Evolutionary conservation across 2,329 filamentous ascomycete species (phyloP).

Genomic region (Chrysoporthe austroafricana): DNA sequence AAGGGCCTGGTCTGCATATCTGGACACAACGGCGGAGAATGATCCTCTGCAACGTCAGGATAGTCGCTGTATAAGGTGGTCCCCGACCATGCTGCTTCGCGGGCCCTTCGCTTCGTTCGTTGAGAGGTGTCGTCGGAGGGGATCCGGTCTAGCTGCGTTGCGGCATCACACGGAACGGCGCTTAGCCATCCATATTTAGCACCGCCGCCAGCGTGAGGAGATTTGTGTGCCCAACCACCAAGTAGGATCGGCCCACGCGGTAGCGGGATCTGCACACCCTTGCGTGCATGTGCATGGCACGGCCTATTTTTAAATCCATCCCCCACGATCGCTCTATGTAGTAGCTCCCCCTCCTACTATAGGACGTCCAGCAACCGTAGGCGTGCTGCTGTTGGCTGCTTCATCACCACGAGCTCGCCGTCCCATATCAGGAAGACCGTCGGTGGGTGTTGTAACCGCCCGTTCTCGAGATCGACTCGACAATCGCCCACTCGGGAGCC

Average conservation of each 20-base stretch:
- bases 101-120: neutral
- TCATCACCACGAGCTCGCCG: neutral
- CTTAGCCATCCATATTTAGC: conserved; percentile 7
- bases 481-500: neutral
- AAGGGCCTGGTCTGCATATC: neutral
- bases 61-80: neutral
- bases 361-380: neutral
- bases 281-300: neutral
- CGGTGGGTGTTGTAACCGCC: conserved; percentile 2
- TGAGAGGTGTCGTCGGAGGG: neutral
- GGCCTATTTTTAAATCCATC: conserved; percentile 1
- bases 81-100: neutral
- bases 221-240: neutral
- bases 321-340: neutral
- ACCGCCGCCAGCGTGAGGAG: neutral
- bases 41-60: neutral
- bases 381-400: neutral
- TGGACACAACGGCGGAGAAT: neutral
- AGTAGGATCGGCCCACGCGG: neutral
- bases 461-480: neutral
- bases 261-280: neutral
- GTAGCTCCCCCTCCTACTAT: neutral
- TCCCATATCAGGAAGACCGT: neutral
- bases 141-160: neutral
- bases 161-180: neutral